Evolutionary conservation across 176 grass and related monocot genomes (phyloP).

Genomic region (Tuctoria greenei): DNA sequence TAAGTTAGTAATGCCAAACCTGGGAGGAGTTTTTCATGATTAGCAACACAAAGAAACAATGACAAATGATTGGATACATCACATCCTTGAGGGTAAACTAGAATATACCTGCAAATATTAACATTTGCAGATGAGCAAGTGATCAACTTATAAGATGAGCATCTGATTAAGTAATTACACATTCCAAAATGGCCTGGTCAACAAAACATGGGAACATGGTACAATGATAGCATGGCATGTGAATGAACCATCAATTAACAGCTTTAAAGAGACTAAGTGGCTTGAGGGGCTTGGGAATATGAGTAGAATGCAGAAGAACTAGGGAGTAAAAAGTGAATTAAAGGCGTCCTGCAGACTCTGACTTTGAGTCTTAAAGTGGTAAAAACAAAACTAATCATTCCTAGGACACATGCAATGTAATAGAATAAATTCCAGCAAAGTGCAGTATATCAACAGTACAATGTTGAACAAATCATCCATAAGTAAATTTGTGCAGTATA

Average conservation of each 20-base stretch:
- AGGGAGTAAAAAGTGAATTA: constrained; percentile 3
- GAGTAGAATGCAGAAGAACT: constrained; percentile 1
- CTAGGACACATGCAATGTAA: not conserved
- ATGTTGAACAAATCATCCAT: not conserved
- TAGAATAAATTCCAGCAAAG: not conserved
- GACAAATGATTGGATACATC: constrained; percentile 96
- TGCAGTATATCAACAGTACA: not conserved
- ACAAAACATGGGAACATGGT: not conserved
- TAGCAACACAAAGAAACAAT: constrained; percentile 94
- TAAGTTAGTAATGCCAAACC: constrained; percentile 53
- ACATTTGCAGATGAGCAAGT: constrained; percentile 35
- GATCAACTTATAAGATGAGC: not conserved
- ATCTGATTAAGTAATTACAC: constrained; percentile 16
- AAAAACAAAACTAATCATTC: constrained; percentile 13
- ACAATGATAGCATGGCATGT: too few relatives aligned
- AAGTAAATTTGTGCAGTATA: constrained; percentile 9
- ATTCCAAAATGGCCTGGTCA: constrained; percentile 3
- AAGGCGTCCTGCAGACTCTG: not conserved
- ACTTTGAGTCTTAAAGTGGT: constrained; percentile 11
- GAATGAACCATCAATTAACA: constrained; percentile 22
- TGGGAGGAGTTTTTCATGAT: constrained; percentile 95
- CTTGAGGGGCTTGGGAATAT: not conserved
- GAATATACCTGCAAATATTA: constrained; percentile 75
- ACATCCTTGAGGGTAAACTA: constrained; percentile 97
- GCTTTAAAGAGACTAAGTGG: constrained; percentile 17